Evolutionary conservation across 2,329 filamentous ascomycete genomes (phyloP), one percentile per base, ranked within the genome.

Genomic region (Microsporum canis): DNA sequence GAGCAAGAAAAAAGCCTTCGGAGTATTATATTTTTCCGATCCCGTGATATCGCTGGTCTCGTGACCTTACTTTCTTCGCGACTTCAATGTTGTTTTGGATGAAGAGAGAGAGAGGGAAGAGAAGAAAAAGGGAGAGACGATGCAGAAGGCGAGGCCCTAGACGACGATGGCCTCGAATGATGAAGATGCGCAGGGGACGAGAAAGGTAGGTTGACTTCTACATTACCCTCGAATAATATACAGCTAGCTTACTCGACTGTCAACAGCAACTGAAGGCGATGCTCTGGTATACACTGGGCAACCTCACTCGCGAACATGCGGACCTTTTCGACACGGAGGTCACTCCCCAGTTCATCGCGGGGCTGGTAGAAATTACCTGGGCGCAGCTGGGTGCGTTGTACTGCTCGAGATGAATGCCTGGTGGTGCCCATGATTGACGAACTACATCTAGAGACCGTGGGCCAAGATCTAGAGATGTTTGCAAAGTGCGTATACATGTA

Each of bases 341-440:
- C 5, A 96, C 92, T 31, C 89, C 89, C 1, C 90, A 95, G 70
- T 96, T 95, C 73, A 95, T 95, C 66, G 90, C 87, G 6, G 84
- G 88, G 0, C 73, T 95, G 70, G 94, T 89, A 0, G 91, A 96
- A 73, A 83, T 95, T 73, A 87, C 92, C 5, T 96, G 89, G 85
- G 82, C 85, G 0, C 91, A 95, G 67, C 88, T 96, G 58, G 88
- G 90, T 92, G 79, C 51, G 39, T 41, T 43, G 39, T n/a, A 43
- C 17, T 14, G 3, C n/a, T 17, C 4, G 14, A 5, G 12, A n/a
- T 6, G n/a, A 43, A n/a, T 43, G 14, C 5, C n/a, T 14, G n/a
- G 14, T 34, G 3, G 3, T 27, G 17, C 17, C 17, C 17, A 23
- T 23, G 38, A 36, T 5, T 43, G 17, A 56, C 29, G 55, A 45